A percentile compares a stretch with the other conserved stretches of the same genome.
These are phyloP conservation scores for Zygoascus ofunaensis DNA, from an alignment of 805 yeast species.

Conservation along the genomic window DNA sequence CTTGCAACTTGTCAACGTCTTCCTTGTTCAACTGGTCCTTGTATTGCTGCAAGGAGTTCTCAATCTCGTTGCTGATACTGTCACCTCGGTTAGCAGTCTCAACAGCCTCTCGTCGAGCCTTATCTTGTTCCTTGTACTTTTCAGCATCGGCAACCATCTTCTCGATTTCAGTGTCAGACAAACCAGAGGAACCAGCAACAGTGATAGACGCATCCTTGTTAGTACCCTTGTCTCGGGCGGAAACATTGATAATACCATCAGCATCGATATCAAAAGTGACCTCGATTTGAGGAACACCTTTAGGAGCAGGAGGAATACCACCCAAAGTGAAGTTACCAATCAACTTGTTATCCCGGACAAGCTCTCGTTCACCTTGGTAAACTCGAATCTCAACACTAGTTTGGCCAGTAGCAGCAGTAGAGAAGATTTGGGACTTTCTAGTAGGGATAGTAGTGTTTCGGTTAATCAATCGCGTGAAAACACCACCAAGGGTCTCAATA, in stretches of 20 bases:
- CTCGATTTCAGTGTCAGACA: slow-evolving; percentile 83
- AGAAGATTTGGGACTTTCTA: slow-evolving; percentile 91
- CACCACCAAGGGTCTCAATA: slow-evolving; percentile 98
- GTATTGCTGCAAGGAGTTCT: slow-evolving; percentile 72
- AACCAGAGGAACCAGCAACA: slow-evolving; percentile 92
- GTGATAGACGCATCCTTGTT: slow-evolving; percentile 92
- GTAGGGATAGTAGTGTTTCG: slow-evolving; percentile 96
- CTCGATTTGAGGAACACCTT: slow-evolving; percentile 91
- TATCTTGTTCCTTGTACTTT: slow-evolving; percentile 78
- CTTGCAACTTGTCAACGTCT: slow-evolving; percentile 47
- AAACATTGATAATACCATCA: slow-evolving; percentile 93
- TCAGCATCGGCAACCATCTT: slow-evolving; percentile 87
- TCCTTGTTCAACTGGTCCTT: slow-evolving; percentile 52
- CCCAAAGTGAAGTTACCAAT: slow-evolving; percentile 93
- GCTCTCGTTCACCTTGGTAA: slow-evolving; percentile 98
- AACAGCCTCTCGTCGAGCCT: slow-evolving; percentile 74
- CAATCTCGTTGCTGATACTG: slow-evolving; percentile 79
- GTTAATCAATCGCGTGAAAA: slow-evolving; percentile 82
- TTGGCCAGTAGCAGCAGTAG: slow-evolving; percentile 94
- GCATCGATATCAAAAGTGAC: slow-evolving; percentile 95
- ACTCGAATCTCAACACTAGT: slow-evolving; percentile 95
- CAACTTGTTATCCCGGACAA: slow-evolving; percentile 94
- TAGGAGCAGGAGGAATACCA: slow-evolving; percentile 93
- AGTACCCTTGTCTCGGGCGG: slow-evolving; percentile 88
- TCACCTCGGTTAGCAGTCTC: slow-evolving; percentile 82